Evolutionary conservation across 345 rosid species (phyloP), one percentile per base, ranked within the genome.

Genomic region (Acer saccharum): DNA sequence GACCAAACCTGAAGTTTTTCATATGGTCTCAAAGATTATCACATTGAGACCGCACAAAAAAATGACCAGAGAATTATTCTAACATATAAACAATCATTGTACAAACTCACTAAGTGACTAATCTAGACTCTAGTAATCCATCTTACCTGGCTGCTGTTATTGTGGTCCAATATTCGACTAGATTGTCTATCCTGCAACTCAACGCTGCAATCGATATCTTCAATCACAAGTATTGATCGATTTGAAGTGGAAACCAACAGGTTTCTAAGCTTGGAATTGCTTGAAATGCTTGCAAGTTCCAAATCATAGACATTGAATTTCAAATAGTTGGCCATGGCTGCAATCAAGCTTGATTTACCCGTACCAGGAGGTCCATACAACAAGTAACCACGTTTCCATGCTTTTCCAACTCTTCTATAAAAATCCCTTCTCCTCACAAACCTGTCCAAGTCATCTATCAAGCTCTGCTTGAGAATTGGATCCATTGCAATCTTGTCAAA

Each of bases 401-500:
- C 71, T 64, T 73, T 78, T 55, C 80, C 85, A 20, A 72, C 76
- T 79, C 73, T 76, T n/a, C 65, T 20, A 41, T 83, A 76, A 73
- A 76, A 77, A 1, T 73, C 62, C 48, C 64, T 58, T 55, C 71
- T 32, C 35, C 43, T 65, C 27, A 57, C 66, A 68, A 77, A 85
- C 23, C 81, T 77, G 72, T 82, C 85, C 80, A 84, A 71, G 61
- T 82, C 85, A 35, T 79, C 83, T 44, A 79, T 70, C 66, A 72
- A 39, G 23, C 39, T 78, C 68, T 76, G 66, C 78, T 81, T 79
- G 60, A 78, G 48, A 0, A 1, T 3, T 1, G 57, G 77, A 20
- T 85, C 85, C 78, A 82, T 82, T n/a, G 85, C 81, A 72, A 75
- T 61, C 21, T 68, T 80, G 20, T 82, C 82, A 65, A 80, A 82